These are phyloP conservation scores for Sclerotinia trifoliorum DNA, from an alignment of 2,329 filamentous ascomycete genomes.

Conservation along the genomic window DNA sequence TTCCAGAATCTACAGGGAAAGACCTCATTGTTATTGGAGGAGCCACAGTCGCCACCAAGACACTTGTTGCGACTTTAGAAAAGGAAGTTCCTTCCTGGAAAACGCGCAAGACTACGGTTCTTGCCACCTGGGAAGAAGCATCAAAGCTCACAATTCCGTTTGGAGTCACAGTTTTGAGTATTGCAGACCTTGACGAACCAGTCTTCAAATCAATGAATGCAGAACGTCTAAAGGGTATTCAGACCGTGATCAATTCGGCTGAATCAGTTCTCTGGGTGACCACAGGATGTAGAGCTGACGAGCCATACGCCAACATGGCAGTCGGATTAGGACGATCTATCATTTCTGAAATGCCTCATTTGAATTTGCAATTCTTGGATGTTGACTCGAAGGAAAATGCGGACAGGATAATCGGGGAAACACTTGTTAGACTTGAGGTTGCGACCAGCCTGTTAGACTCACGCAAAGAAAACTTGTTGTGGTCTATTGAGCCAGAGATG, in stretches of 20 bases:
- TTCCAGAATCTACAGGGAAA: background rate
- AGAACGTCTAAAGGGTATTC: constrained; percentile 11
- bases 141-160: constrained; percentile 13
- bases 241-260: background rate
- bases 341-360: constrained; percentile 28
- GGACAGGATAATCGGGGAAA: constrained; percentile 24
- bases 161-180: constrained; percentile 26
- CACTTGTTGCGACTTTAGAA: background rate
- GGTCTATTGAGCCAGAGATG: constrained; percentile 30
- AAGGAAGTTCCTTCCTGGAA: background rate
- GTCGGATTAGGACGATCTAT: constrained; percentile 29
- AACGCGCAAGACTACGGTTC: constrained; percentile 5
- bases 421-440: constrained; percentile 22
- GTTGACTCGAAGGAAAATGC: constrained; percentile 19
- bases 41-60: background rate
- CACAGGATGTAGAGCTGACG: constrained; percentile 18
- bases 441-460: background rate
- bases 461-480: constrained; percentile 19
- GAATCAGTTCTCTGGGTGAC: constrained; percentile 30
- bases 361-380: constrained; percentile 30
- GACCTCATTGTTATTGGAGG: constrained; percentile 15
- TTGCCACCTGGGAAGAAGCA: constrained; percentile 8
- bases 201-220: constrained; percentile 11
- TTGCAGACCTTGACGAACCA: constrained; percentile 40
- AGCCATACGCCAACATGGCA: constrained; percentile 27